Base-by-base conservation (phyloP, 2,329 filamentous ascomycete species). In the Clonostachys solani region DNA sequence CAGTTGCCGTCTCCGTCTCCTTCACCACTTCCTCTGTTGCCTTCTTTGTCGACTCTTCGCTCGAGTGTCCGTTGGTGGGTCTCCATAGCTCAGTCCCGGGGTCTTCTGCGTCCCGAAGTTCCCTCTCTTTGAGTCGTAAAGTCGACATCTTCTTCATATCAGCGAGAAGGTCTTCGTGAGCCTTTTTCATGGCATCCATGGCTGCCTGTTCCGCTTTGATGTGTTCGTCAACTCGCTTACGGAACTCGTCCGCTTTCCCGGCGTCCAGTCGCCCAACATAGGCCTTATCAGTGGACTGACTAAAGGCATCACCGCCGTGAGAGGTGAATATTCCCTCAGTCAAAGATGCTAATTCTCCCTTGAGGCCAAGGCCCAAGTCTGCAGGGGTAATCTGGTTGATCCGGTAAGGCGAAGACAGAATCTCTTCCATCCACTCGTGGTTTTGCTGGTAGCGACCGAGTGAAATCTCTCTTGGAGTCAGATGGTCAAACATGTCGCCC, bases 341-440 rank as follows among this genome's bases (percentile, higher is more conserved):
- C 46, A 97, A 71, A 1, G 80, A 77, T 19, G 88, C 84, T 17
- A 99, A 75, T 64, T 92, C 87, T 36, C 94, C 94, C 65, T 85
- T 88, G 44, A 87, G 78, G 5, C 94, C 94, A 10, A 97, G 73
- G 1, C 91, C 91, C 34, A 97, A 80, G 61, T 96, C 92, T 4
- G 91, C 83, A 1, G 92, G 91, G 9, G 86, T 82, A 49, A 99
- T 95, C 61, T 95, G 89, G 44, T 80, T 80, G 51, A 92, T 87
- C 19, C 87, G 78, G 61, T 96, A 96, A 0, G 92, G 90, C 2
- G 92, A 97, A 1, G 88, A 89, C 46, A 97, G 80, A 29, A 99
- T 85, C 67, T 99, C 92, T 61, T 97, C 94, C 89, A 99, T 96
- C 94, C 92, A 97, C 64, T 96, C 90, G 59, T 99, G 92, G 58